Percentiles rank a stretch among this genome's conserved stretches.
These are phyloP conservation scores for Collybia mongolica DNA, from an alignment of 768 basidiomycete genomes.

Conservation along the genomic window DNA sequence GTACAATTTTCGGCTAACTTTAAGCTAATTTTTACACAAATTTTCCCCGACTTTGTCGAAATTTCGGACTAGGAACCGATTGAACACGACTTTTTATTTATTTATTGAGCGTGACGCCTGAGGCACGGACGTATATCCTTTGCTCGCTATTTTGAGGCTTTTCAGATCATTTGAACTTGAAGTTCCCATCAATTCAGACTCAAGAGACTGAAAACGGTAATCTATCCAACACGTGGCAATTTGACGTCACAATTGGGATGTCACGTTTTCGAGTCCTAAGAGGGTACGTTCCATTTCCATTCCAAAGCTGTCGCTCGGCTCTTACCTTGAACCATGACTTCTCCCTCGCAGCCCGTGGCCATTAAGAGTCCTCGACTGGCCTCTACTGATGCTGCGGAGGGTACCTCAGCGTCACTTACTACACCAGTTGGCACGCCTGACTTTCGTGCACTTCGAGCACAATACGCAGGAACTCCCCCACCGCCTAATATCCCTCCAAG, in stretches of 20 bases:
- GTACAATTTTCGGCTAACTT: too few species aligned
- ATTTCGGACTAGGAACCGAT: too few species aligned
- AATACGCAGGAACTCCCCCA: constrained; percentile 58
- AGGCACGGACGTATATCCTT: too few species aligned
- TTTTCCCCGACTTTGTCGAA: too few species aligned
- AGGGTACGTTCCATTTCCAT: constrained; percentile 8
- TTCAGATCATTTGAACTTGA: too few species aligned
- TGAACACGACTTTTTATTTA: too few species aligned
- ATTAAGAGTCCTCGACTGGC: constrained; percentile 35
- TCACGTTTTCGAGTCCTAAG: background rate
- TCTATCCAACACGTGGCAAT: background rate
- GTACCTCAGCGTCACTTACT: constrained; percentile 23
- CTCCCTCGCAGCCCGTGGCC: constrained; percentile 56
- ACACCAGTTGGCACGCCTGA: constrained; percentile 62
- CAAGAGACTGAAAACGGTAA: too few species aligned
- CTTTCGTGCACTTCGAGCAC: constrained; percentile 61
- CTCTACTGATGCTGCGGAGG: constrained; percentile 17
- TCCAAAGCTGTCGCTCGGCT: background rate
- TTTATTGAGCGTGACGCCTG: too few species aligned
- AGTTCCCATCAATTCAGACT: too few species aligned
- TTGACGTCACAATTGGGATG: background rate
- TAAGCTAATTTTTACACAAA: too few species aligned
- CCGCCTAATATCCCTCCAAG: constrained; percentile 56
- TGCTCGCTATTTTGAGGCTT: too few species aligned
- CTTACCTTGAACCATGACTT: constrained; percentile 39